Evolutionary conservation across 768 basidiomycete species (phyloP), one percentile per base, ranked within the genome.

Genomic region (Amanita rubescens): DNA sequence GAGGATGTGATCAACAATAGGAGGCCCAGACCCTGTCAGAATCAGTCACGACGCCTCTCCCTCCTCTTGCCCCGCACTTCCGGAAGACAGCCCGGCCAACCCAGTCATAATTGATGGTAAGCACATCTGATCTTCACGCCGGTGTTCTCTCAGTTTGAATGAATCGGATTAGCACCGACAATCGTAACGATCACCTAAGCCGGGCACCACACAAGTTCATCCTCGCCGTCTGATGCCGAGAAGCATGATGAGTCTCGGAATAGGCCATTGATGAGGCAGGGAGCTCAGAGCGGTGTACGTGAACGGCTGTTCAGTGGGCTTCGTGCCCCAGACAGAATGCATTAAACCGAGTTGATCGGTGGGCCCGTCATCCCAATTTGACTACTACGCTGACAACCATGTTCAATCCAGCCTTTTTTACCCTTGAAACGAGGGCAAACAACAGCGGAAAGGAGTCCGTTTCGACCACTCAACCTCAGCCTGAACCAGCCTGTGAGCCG

Each of bases 81-180:
- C 43, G 22, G 43, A 53, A 17, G 51, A 39, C 27, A 44, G 51
- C 17, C 51, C 51, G 14, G 51, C 22, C 39, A 53, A 53, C 34
- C 51, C 51, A 32, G 41, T 53, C 14, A 25, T 44, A 8, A 53
- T 30, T 22, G 44, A 53, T 44, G 41, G 51, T 53, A 43, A 53
- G 51, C 34, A 6, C 39, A 24, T 15, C 39, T 43, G 8, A 15
- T 12, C 38, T n/a, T n/a, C n/a, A n/a, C n/a, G n/a, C n/a, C n/a
- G n/a, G n/a, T n/a, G n/a, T n/a, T n/a, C n/a, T n/a, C n/a, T n/a
- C n/a, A n/a, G n/a, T n/a, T n/a, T n/a, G n/a, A n/a, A n/a, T n/a
- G n/a, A n/a, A 17, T 39, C 17, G 11, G 14, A 44, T 15, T 24
- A 44, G 43, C 27, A 6, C 24, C 24, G 11, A 44, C 22, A 14